phyloP scores from a whole-genome alignment of 306 rosid species.

The Delonix regia region DNA sequence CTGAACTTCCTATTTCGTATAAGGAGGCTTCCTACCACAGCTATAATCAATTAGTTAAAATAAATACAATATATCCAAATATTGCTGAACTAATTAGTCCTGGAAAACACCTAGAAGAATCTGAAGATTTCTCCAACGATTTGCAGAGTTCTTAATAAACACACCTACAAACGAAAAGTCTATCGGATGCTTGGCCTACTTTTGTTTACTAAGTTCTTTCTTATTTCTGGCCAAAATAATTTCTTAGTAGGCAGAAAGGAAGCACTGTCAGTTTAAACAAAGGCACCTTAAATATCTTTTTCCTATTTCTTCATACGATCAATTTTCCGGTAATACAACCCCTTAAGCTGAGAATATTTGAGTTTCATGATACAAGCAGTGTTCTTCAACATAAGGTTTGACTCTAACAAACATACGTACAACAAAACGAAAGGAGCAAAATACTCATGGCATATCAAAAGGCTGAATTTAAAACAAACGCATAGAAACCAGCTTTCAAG shows the following conservation, averaged over 20 bases:
- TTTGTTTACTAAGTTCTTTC: neutral
- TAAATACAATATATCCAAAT: neutral
- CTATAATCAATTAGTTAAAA: neutral
- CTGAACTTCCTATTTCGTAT: neutral
- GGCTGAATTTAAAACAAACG: neutral
- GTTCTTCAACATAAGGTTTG: constrained; percentile 3
- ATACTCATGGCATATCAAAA: neutral
- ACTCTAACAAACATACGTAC: neutral
- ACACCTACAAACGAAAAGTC: neutral
- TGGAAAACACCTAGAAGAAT: constrained; percentile 11
- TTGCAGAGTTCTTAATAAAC: neutral
- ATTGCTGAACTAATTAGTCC: constrained; percentile 10
- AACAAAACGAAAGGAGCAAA: neutral
- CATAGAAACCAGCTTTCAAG: constrained; percentile 4
- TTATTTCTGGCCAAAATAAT: no score
- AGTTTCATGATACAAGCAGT: neutral
- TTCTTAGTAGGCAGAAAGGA: neutral
- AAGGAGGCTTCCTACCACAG: neutral
- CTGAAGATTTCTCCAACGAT: neutral
- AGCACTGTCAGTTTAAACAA: neutral
- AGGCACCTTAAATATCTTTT: neutral
- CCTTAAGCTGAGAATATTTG: neutral
- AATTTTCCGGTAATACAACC: neutral
- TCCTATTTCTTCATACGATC: constrained; percentile 3
- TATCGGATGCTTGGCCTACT: constrained; percentile 7